phyloP scores from a whole-genome alignment of 2,329 filamentous ascomycete genomes.

The Elsinoe ampelina region DNA sequence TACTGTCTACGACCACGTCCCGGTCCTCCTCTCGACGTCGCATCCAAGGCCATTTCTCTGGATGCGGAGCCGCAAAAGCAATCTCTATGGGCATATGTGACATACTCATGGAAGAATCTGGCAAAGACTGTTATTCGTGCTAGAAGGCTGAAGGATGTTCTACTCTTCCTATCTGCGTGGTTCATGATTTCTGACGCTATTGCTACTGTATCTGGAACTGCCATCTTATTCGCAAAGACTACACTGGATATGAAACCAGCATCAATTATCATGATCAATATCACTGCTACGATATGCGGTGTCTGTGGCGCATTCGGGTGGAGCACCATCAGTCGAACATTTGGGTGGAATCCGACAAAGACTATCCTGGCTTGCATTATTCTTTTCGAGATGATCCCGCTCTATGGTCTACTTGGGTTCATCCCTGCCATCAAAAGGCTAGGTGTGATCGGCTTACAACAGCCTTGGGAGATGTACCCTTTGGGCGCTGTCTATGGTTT shows the following conservation, averaged over 20 bases:
- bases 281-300: constrained; percentile 77
- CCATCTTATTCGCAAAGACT: constrained; percentile 92
- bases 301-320: constrained; percentile 84
- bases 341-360: constrained; percentile 66
- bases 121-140: constrained; percentile 72
- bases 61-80: constrained; percentile 13
- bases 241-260: constrained; percentile 81
- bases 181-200: constrained; percentile 91
- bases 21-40: constrained; percentile 57
- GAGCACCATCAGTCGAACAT: constrained; percentile 63
- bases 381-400: constrained; percentile 82
- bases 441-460: constrained; percentile 77
- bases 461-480: constrained; percentile 95
- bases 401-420: constrained; percentile 85
- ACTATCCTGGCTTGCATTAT: constrained; percentile 88
- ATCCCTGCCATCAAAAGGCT: constrained; percentile 66
- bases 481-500: constrained; percentile 85
- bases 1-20: constrained; percentile 82
- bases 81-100: constrained; percentile 62
- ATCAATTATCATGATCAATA: constrained; percentile 83
- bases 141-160: constrained; percentile 59
- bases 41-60: constrained; percentile 12
- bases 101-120: constrained; percentile 77
- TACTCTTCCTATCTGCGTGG: constrained; percentile 79
- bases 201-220: constrained; percentile 87